Base-by-base conservation (phyloP, 805 yeast genomes). In the Myxozyma nipponensis region DNA sequence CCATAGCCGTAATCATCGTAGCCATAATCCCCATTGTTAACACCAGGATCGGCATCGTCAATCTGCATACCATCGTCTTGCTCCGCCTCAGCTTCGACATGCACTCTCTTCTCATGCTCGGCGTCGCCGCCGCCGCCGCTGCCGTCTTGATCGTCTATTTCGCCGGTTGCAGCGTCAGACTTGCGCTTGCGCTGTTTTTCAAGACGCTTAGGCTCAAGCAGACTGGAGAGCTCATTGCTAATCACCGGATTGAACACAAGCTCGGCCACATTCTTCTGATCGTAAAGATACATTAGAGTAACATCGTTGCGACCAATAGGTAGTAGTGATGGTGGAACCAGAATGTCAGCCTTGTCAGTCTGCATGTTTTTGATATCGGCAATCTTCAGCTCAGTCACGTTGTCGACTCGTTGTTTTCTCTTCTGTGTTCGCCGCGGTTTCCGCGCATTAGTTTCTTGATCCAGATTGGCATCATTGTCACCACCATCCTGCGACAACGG, bases 351-450 rank as follows among this genome's bases (percentile, higher is more conserved):
- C 54, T 66, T 54, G 52, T 61, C 38, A 45, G 51, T 52, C 52
- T 70, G 75, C 43, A 59, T 55, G 25, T 57, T 56, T 47, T 67
- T 66, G 30, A 72, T 62, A 30, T 58, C 56, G 1, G 72, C 77
- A 4, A 73, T 64, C n/a, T 75, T 68, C 36, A 79, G 64, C 40
- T 76, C 79, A 18, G 67, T 73, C 3, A 54, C 62, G 0, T 68
- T 57, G 62, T 81, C 85, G n/a, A 74, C 61, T 30, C 70, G 64
- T 24, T 80, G 59, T 56, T 71, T 74, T 51, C 76, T 71, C 49
- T 74, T 24, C 24, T 9, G 13, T 13, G 30, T 69, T 4, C 63
- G 60, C 37, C 62, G 67, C 3, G 50, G 56, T 38, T 47, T 39
- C 39, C 18, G 18, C 37, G 25, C 28, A 1, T 21, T 9, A 23